Percentiles rank a stretch among this genome's conserved stretches.
These are phyloP conservation scores for Eucalyptus pumila DNA, from an alignment of 345 rosid genomes.

Conservation along the genomic window DNA sequence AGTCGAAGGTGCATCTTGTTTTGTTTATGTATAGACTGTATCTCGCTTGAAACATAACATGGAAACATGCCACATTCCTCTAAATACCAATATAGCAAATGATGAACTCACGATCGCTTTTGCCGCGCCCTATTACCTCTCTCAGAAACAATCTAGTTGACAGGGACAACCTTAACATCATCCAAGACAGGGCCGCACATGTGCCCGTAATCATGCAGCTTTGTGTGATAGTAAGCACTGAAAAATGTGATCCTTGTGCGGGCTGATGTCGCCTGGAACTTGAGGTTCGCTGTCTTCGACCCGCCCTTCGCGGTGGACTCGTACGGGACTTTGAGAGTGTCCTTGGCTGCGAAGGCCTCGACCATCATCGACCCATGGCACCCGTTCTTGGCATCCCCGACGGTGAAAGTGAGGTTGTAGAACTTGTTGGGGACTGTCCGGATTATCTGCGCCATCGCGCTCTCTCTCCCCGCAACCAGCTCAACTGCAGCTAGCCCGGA, in stretches of 20 bases:
- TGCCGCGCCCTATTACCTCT: not conserved
- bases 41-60: not conserved
- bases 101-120: not conserved
- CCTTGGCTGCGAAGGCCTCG: constrained; percentile 49
- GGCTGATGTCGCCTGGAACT: constrained; percentile 25
- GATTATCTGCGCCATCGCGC: constrained; percentile 70
- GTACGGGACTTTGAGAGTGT: constrained; percentile 22
- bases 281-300: constrained; percentile 25
- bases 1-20: not conserved
- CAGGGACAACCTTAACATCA: constrained; percentile 29
- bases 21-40: not conserved
- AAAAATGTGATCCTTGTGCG: constrained; percentile 70
- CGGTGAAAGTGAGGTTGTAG: constrained; percentile 39
- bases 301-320: constrained; percentile 46
- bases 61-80: not conserved
- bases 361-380: constrained; percentile 88
- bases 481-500: constrained; percentile 51
- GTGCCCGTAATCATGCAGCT: constrained; percentile 57
- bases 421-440: constrained; percentile 29
- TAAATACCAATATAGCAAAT: not conserved
- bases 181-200: constrained; percentile 89
- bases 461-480: constrained; percentile 73
- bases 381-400: constrained; percentile 69
- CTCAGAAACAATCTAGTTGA: not conserved
- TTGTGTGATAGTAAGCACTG: constrained; percentile 63